Evolutionary conservation across 192 early-diverging fungal species (phyloP).

Genomic region (Ambispora gerdemannii): DNA sequence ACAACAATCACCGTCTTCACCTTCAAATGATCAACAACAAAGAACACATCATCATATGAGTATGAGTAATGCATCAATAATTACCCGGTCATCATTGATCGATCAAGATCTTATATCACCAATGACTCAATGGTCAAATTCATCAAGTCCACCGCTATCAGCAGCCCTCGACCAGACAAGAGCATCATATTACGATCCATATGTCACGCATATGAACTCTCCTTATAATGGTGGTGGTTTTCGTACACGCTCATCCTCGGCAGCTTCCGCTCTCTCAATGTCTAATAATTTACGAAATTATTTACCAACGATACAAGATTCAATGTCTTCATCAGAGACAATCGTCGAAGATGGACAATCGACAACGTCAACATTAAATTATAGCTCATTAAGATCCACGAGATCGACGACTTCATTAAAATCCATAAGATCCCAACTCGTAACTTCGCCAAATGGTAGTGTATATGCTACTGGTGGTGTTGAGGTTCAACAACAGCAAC

Average conservation of each 20-base stretch:
- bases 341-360: background rate
- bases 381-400: background rate
- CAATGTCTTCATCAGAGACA: background rate
- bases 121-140: background rate
- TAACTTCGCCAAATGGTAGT: background rate
- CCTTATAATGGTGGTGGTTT: background rate
- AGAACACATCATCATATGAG: constrained; percentile 39
- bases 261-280: background rate
- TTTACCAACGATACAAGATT: constrained; percentile 27
- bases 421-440: background rate
- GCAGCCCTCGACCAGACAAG: background rate
- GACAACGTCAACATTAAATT: background rate
- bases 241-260: constrained; percentile 17
- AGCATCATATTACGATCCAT: constrained; percentile 26
- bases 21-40: too few species aligned
- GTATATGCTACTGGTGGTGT: background rate
- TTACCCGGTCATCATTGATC: background rate
- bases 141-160: background rate
- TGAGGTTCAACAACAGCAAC: background rate
- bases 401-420: constrained; percentile 9
- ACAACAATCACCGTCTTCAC: too few species aligned
- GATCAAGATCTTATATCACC: background rate
- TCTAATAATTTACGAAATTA: constrained; percentile 1
- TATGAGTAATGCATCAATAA: background rate
- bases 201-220: constrained; percentile 1